phyloP scores from a whole-genome alignment of 2,329 filamentous ascomycete species.

The Malbranchea zuffiana region DNA sequence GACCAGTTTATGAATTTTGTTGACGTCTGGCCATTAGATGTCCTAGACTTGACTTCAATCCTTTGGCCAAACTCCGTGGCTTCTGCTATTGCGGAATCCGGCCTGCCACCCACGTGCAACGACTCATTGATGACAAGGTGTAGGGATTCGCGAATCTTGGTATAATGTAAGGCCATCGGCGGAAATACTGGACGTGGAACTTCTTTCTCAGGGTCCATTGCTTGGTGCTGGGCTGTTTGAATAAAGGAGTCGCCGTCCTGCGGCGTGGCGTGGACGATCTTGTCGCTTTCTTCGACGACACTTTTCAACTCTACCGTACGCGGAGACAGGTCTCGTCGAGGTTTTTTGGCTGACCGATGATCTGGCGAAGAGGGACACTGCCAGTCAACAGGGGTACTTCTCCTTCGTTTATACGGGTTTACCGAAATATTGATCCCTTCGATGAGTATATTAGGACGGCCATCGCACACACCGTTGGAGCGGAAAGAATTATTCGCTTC shows the following conservation, averaged over 20 bases:
- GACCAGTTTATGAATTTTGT: slow-evolving; percentile 39
- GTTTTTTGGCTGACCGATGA: slow-evolving; percentile 25
- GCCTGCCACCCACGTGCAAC: slow-evolving; percentile 38
- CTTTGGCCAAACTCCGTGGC: slow-evolving; percentile 35
- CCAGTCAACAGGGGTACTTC: slow-evolving; percentile 32
- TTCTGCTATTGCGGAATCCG: slow-evolving; percentile 37
- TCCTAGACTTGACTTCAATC: slow-evolving; percentile 36
- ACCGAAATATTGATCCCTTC: slow-evolving; percentile 35
- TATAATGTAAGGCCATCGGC: slow-evolving; percentile 31
- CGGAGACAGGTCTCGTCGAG: slow-evolving; percentile 27
- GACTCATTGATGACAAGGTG: slow-evolving; percentile 39
- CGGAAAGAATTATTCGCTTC: slow-evolving; percentile 23
- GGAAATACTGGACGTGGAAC: slow-evolving; percentile 20
- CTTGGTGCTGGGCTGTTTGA: slow-evolving; percentile 27
- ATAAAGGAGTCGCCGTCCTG: slow-evolving; percentile 27
- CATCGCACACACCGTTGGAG: slow-evolving; percentile 21
- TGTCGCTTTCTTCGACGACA: slow-evolving; percentile 34
- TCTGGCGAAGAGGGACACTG: slow-evolving; percentile 26
- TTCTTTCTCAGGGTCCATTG: slow-evolving; percentile 25
- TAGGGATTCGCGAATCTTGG: slow-evolving; percentile 36
- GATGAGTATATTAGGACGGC: slow-evolving; percentile 31
- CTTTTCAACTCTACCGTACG: slow-evolving; percentile 32
- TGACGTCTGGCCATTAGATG: slow-evolving; percentile 35
- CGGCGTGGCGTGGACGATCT: slow-evolving; percentile 28
- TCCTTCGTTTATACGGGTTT: slow-evolving; percentile 37